Conservation (phyloP, 495 filamentous ascomycete genomes). For the Bacidia rubella region DNA sequence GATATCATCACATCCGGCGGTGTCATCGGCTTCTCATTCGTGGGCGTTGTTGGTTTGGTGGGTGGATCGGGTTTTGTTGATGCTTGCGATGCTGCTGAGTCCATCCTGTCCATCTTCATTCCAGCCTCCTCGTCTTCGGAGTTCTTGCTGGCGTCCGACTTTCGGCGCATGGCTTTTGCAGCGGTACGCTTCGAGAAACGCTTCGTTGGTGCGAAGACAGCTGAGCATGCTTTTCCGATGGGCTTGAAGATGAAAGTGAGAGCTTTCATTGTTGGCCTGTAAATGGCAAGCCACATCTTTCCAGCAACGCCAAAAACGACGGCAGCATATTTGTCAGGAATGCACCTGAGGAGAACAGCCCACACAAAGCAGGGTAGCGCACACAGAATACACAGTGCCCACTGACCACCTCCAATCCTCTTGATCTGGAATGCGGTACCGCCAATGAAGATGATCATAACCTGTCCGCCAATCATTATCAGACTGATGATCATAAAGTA, state of each 20-base stretch:
- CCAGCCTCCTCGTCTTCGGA: neutral
- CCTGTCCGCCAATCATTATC: constrained; percentile 65
- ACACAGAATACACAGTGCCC: constrained; percentile 62
- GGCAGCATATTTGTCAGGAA: constrained; percentile 45
- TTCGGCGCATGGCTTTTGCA: constrained; percentile 3
- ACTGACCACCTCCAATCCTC: constrained; percentile 51
- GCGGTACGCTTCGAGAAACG: constrained; percentile 12
- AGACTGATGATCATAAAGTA: constrained; percentile 75
- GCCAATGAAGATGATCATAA: constrained; percentile 71
- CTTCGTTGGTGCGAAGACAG: constrained; percentile 10
- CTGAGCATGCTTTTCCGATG: constrained; percentile 2
- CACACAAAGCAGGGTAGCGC: constrained; percentile 60
- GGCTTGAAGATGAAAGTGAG: constrained; percentile 11
- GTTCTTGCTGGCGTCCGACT: neutral
- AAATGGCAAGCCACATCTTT: constrained; percentile 13
- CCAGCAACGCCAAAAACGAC: constrained; percentile 23
- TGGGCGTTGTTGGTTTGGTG: constrained; percentile 1
- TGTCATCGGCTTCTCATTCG: neutral
- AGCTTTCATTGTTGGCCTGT: constrained; percentile 9
- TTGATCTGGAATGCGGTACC: constrained; percentile 60
- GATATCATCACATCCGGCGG: constrained; percentile 5
- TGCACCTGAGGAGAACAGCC: constrained; percentile 55
- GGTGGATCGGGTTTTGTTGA: neutral
- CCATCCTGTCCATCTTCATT: neutral
- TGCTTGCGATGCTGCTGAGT: neutral